Evolutionary conservation across 2,329 filamentous ascomycete genomes (phyloP), one percentile per base, ranked within the genome.

Genomic region (Ilyonectria destructans): DNA sequence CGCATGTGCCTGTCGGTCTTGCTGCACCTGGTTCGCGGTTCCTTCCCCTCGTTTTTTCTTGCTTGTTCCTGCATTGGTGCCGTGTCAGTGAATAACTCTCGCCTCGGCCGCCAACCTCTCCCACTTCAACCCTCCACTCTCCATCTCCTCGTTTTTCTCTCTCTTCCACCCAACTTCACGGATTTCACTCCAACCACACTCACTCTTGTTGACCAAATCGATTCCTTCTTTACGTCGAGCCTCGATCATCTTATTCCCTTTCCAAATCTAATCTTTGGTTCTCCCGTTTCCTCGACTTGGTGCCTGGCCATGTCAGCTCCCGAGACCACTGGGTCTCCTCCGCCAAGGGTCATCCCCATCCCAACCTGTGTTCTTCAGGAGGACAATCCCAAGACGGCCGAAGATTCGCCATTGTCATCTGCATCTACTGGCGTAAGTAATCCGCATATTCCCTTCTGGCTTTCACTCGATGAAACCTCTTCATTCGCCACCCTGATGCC

Each of bases 131-230:
- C 58, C 55, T 65, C 52, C 62, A 45, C 58, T 60, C 63, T 60
- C 61, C 65, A 43, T 55, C 54, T 21, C 54, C 58, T 69, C 57
- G 29, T 54, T 69, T 46, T 69, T 71, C 57, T 46, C 59, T 66
- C 65, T 58, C 59, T 62, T 70, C 62, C 67, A 65, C 65, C 71
- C 67, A 55, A 66, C 63, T 70, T 69, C 70, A 71, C 69, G 65
- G 64, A 55, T 55, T 58, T 57, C 67, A 59, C 56, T 45, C 23
- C 45, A 35, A 40, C 58, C 73, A 70, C 77, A 66, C 65, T 74
- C 75, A 75, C 75, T 77, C 65, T 76, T 73, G 74, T 74, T 77
- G 72, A 74, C 75, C 71, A 75, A 73, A 72, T 70, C 61, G 73
- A 71, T 69, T 59, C 67, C 71, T 73, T 72, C 72, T 73, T 75